A percentile compares a stretch with the other conserved stretches of the same genome.
Evolutionary conservation across 2,329 filamentous ascomycete genomes (phyloP).

Genomic region (Clonostachys solani): DNA sequence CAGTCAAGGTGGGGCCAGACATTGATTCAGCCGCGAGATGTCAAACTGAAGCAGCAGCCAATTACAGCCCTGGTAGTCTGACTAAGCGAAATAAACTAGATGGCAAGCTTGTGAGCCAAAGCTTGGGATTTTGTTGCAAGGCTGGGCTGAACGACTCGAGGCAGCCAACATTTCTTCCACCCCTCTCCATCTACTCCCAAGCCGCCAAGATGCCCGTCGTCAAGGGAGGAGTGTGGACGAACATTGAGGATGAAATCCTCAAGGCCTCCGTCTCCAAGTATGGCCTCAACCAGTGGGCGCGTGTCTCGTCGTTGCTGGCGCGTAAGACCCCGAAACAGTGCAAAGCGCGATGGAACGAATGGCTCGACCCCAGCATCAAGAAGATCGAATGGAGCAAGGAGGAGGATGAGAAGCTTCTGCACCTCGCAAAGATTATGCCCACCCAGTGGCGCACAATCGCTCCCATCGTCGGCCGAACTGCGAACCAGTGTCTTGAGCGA

Average conservation of each 20-base stretch:
- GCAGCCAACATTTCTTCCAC: too few relatives aligned
- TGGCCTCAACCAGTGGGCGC: constrained; percentile 96
- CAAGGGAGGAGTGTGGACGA: constrained; percentile 72
- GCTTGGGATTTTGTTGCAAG: too few relatives aligned
- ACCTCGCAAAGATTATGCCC: constrained; percentile 96
- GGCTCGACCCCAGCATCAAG: constrained; percentile 95
- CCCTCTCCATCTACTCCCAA: neutral
- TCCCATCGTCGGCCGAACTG: constrained; percentile 91
- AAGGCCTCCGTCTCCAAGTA: constrained; percentile 95
- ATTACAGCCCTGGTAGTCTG: too few relatives aligned
- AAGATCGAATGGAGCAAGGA: constrained; percentile 99
- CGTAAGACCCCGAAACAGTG: constrained; percentile 99
- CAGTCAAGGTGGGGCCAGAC: too few relatives aligned
- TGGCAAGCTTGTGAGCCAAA: too few relatives aligned
- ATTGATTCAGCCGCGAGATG: too few relatives aligned
- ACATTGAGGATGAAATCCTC: constrained; percentile 90
- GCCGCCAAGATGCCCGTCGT: constrained; percentile 60
- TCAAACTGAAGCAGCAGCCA: too few relatives aligned
- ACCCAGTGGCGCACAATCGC: constrained; percentile 99
- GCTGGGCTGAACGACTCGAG: too few relatives aligned
- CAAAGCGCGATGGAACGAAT: constrained; percentile 98
- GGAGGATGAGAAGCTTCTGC: constrained; percentile 95
- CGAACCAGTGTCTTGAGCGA: constrained; percentile 93
- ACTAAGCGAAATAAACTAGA: too few relatives aligned
- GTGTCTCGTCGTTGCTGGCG: constrained; percentile 92